Conservation (phyloP, 805 yeast genomes). For the Saccharomyces kudriavzevii region DNA sequence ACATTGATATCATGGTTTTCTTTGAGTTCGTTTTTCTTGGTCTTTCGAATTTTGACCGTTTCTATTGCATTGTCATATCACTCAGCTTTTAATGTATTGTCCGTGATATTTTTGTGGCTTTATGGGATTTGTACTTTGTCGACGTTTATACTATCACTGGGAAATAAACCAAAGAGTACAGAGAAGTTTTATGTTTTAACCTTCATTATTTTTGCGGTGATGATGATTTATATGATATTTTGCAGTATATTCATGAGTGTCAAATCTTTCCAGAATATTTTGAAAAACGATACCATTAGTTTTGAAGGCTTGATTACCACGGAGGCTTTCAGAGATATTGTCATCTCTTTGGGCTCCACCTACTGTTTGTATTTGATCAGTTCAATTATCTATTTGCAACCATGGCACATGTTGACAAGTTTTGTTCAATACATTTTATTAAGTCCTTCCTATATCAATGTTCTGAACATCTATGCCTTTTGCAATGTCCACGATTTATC, state of each 20-base stretch:
- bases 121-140: conserved; percentile 73
- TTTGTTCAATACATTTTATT: conserved; percentile 75
- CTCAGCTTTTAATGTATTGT: conserved; percentile 65
- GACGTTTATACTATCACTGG: conserved; percentile 83
- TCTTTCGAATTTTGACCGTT: conserved; percentile 77
- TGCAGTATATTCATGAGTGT: conserved; percentile 79
- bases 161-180: conserved; percentile 91
- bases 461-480: conserved; percentile 87
- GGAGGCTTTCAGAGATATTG: conserved; percentile 72
- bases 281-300: conserved; percentile 28
- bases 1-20: conserved; percentile 88
- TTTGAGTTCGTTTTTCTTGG: conserved; percentile 79
- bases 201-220: conserved; percentile 70
- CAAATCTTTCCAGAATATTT: conserved; percentile 50
- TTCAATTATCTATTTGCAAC: conserved; percentile 76
- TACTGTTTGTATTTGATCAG: conserved; percentile 73
- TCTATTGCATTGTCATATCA: conserved; percentile 52
- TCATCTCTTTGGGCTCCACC: conserved; percentile 80
- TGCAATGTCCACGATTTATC: conserved; percentile 94
- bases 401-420: conserved; percentile 87
- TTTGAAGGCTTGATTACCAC: conserved; percentile 49
- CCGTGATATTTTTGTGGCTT: conserved; percentile 77
- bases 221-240: conserved; percentile 84
- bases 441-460: conserved; percentile 86
- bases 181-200: conserved; percentile 66